Base-by-base conservation (phyloP, 1,284 basidiomycete species). In the Phellopilus nigrolimitatus region DNA sequence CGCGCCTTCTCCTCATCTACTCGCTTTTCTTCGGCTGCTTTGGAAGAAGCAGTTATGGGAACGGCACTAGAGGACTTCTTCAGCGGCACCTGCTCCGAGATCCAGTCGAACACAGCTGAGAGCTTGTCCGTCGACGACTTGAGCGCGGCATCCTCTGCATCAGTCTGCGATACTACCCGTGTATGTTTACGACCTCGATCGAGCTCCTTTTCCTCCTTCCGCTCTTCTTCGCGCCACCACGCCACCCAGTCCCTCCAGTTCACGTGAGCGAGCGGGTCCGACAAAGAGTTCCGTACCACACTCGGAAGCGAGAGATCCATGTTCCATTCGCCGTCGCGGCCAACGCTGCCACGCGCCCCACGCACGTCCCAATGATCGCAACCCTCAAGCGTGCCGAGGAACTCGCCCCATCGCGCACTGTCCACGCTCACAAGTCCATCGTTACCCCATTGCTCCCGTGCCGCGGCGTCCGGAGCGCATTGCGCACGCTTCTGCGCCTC, bases 351-450 rank as follows among this genome's bases (percentile, higher is more conserved):
- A 15, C 80, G 64, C 2, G 85, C 85, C 0, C 97, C 97, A 51
- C 97, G 73, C 61, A 98, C 76, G 61, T 97, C 91, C 97, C 97
- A 99, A 65, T 99, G 97, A 71, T 99, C 95, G 59, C 84, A 89
- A 2, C 85, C 88, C 57, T 97, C 90, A 63, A 99, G 75, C 17
- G 84, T 81, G 3, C 95, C 95, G 13, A 99, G 69, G 67, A 93
- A 95, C 62, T 94, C 90, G 21, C 94, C 94, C 93, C 93, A 97
- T 60, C 83, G 82, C 12, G 94, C 91, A 59, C 86, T 90, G 57
- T 88, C 82, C 12, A 99, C 78, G 9, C 87, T 89, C 15, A 99
- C 95, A 12, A 99, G 74, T 0, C 94, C 95, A 63, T 99, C 97
- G 65, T 98, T 97, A 1, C 95, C 95, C 80, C 89, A 88, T 45